Evolutionary conservation across 371 early-diverging fungal species (phyloP), one percentile per base, ranked within the genome.

Genomic region (Mucor racemosus): DNA sequence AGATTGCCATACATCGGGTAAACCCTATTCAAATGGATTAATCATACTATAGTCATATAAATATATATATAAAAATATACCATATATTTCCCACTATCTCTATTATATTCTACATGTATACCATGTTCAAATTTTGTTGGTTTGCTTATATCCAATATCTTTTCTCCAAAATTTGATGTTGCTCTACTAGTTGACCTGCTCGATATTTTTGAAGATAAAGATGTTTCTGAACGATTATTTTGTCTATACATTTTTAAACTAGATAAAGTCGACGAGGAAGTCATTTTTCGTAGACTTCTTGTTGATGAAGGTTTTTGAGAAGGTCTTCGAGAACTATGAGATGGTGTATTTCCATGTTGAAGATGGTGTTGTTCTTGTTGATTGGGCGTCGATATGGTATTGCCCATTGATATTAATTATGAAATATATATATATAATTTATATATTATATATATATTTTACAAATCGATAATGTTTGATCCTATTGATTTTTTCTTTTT

Each of bases 101-200:
- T 73, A 62, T 89, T 83, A 65, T 82, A 89, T 53, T 87, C 89
- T 7, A 89, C 87, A 77, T 89, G 89, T 69, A 89, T 86, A 13
- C 89, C 88, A 60, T 89, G 89, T 64, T 89, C 88, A 53, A 89
- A 81, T 60, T 85, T 82, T 1, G 89, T 89, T 9, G 89, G 89
- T 40, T 84, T 83, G 39, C 89, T 81, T 39, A 89, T 89, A 68
- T 84, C 84, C 36, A 86, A 64, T 66, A 86, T 82, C 62, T 82
- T 86, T 64, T 84, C 84, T 1, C 73, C 71, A 71, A 71, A 74
- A 39, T 46, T 54, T 26, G 58, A 50, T 50, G 62, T 60, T 9
- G 57, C 55, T 63, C 54, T 66, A 10, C 65, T 71, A 40, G 66
- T 68, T n/a, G 72, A 67, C 58, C 69, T 77, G 11, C 41, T 34